A percentile compares a stretch with the other conserved stretches of the same genome.
These are phyloP conservation scores for Daldinia childiae DNA, from an alignment of 495 filamentous ascomycete genomes.

Conservation along the genomic window DNA sequence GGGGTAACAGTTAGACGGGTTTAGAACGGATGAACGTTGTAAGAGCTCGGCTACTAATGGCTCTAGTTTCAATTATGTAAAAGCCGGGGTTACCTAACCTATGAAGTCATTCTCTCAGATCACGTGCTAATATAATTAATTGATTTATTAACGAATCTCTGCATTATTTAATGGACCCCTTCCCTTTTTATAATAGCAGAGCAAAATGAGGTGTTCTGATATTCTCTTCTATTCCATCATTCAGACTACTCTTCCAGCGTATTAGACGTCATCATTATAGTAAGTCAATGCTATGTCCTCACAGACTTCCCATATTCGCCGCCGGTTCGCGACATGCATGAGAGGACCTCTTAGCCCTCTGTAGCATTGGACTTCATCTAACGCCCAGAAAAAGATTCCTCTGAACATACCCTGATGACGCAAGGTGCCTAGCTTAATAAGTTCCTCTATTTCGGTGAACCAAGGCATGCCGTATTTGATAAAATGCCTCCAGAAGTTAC, in stretches of 20 bases:
- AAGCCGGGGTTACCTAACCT: conserved; percentile 6
- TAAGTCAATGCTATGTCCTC: not conserved
- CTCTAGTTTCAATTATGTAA: not conserved
- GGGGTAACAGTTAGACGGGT: conserved; percentile 16
- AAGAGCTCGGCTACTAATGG: conserved; percentile 30
- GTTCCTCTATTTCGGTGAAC: conserved; percentile 13
- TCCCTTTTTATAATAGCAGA: not conserved
- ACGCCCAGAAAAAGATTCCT: conserved; percentile 21
- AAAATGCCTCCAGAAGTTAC: conserved; percentile 8
- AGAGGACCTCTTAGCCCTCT: not conserved
- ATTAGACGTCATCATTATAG: not conserved
- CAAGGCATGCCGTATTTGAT: conserved; percentile 12
- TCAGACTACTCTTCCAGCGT: not conserved
- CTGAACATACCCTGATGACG: not conserved
- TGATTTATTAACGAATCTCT: not conserved
- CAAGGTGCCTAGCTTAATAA: not conserved
- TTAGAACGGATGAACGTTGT: not conserved
- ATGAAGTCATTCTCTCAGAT: conserved; percentile 26
- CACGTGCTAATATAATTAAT: not conserved
- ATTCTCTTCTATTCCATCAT: not conserved
- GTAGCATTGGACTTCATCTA: not conserved
- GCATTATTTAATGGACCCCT: too few species aligned
- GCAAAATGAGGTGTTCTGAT: not conserved
- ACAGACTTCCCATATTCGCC: conserved; percentile 15
- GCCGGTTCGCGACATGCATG: conserved; percentile 18